Evolutionary conservation across 1,284 basidiomycete genomes (phyloP).

Genomic region (Somion occarium): DNA sequence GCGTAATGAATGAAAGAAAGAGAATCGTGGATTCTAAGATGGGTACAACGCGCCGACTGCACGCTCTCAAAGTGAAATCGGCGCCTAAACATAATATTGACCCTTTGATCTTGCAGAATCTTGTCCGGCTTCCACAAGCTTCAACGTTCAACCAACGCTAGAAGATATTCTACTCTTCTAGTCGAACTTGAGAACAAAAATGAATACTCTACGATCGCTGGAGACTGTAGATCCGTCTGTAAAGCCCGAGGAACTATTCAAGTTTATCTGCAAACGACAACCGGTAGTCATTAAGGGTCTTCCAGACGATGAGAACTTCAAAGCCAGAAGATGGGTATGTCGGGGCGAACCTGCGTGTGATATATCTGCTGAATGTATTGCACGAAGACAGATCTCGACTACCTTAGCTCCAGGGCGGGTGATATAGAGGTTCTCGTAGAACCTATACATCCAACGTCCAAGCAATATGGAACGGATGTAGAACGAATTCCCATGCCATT

Average conservation of each 20-base stretch:
- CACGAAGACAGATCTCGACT: conserved; percentile 20
- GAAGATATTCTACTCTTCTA: not conserved
- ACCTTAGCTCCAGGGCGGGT: conserved; percentile 24
- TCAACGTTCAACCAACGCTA: no score
- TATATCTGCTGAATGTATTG: not conserved
- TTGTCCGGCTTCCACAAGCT: no score
- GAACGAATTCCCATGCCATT: conserved; percentile 23
- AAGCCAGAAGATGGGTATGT: conserved; percentile 25
- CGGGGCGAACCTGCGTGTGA: not conserved
- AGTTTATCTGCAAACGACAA: conserved; percentile 22
- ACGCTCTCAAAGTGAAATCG: no score
- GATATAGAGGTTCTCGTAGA: conserved; percentile 25
- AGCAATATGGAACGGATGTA: conserved; percentile 27
- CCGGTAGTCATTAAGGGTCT: conserved; percentile 26
- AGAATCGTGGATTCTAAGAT: no score
- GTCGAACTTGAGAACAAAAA: no score
- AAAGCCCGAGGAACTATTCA: conserved; percentile 5
- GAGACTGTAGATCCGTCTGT: not conserved
- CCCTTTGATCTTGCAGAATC: no score
- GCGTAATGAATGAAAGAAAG: not conserved
- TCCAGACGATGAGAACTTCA: conserved; percentile 24
- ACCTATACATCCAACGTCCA: conserved; percentile 24
- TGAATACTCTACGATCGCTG: no score
- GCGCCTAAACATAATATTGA: no score
- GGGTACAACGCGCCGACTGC: no score